Evolutionary conservation across 352 stramenopile species (phyloP).

Genomic region (Globisporangium cederbergense): DNA sequence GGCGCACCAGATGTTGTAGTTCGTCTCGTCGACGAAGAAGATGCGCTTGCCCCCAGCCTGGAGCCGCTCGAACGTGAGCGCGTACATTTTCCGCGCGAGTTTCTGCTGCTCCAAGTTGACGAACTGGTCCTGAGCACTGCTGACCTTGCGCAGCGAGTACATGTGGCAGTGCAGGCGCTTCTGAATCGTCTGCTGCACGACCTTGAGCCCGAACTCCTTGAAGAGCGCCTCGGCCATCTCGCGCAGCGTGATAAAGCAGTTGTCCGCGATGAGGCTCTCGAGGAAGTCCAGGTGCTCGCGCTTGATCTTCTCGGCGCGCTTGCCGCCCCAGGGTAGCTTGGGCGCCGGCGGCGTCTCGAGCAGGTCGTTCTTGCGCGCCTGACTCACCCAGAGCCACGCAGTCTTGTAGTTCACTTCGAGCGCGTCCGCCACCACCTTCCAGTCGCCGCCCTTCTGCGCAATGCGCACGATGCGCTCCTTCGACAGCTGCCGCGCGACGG

Average conservation of each 20-base stretch:
- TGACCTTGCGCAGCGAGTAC: slow-evolving; percentile 17
- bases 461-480: slow-evolving; percentile 22
- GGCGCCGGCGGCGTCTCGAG: slow-evolving; percentile 12
- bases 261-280: slow-evolving; percentile 17
- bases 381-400: slow-evolving; percentile 21
- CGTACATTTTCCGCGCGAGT: slow-evolving; percentile 4
- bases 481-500: slow-evolving; percentile 16
- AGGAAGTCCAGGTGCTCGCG: slow-evolving; percentile 19
- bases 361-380: slow-evolving; percentile 20
- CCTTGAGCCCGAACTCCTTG: slow-evolving; percentile 18
- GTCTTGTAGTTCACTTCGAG: slow-evolving; percentile 25
- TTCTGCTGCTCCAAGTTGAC: slow-evolving; percentile 8
- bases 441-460: slow-evolving; percentile 21
- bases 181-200: slow-evolving; percentile 19
- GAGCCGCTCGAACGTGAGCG: slow-evolving; percentile 1
- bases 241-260: slow-evolving; percentile 20
- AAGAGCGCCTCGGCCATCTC: slow-evolving; percentile 17
- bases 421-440: slow-evolving; percentile 17
- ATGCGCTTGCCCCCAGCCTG: slow-evolving; percentile 9
- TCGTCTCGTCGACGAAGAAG: slow-evolving; percentile 20
- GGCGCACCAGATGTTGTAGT: slow-evolving; percentile 22
- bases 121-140: slow-evolving; percentile 1
- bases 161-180: slow-evolving; percentile 18
- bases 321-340: slow-evolving; percentile 18
- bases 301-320: slow-evolving; percentile 23